A percentile compares a stretch with the other conserved stretches of the same genome.
Evolutionary conservation across 1,284 basidiomycete genomes (phyloP).

Genomic region (Marasmius sp.): DNA sequence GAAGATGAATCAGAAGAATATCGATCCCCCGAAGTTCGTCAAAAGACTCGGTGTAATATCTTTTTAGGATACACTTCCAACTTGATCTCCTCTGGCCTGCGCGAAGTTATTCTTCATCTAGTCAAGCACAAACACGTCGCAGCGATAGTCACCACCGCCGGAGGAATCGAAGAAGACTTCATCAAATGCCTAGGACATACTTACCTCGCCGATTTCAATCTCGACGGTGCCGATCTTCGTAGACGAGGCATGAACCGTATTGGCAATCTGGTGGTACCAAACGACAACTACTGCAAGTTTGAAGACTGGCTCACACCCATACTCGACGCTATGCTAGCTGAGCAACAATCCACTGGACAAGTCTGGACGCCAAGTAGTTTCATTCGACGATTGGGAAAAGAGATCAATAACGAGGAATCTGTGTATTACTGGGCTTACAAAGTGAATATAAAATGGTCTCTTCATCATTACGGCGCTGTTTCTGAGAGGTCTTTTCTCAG

Average conservation of each 20-base stretch:
- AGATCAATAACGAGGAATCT: conserved; percentile 95
- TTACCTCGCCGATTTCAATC: conserved; percentile 91
- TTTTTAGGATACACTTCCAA: conserved; percentile 99
- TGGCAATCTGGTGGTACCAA: conserved; percentile 97
- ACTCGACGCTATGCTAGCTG: conserved; percentile 86
- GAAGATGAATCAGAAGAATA: conserved; percentile 72
- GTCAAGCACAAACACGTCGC: conserved; percentile 93
- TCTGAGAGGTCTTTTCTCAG: conserved; percentile 47
- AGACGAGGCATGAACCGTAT: conserved; percentile 94
- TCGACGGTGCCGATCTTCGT: conserved; percentile 88
- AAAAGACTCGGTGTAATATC: conserved; percentile 76
- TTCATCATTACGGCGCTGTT: conserved; percentile 14
- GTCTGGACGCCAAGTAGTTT: conserved; percentile 96
- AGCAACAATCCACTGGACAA: conserved; percentile 75
- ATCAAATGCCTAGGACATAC: conserved; percentile 98
- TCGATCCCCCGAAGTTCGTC: conserved; percentile 57
- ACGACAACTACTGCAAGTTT: conserved; percentile 99
- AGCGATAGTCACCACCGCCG: conserved; percentile 94
- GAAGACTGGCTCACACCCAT: conserved; percentile 99
- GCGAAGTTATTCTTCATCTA: conserved; percentile 91
- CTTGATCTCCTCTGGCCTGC: conserved; percentile 94
- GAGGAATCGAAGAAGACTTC: conserved; percentile 98
- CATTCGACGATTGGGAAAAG: conserved; percentile 89
- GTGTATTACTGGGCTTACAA: conserved; percentile 99
- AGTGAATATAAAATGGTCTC: conserved; percentile 52